Base-by-base conservation (phyloP, 139 green algal species). In the Volvox reticuliferus region DNA sequence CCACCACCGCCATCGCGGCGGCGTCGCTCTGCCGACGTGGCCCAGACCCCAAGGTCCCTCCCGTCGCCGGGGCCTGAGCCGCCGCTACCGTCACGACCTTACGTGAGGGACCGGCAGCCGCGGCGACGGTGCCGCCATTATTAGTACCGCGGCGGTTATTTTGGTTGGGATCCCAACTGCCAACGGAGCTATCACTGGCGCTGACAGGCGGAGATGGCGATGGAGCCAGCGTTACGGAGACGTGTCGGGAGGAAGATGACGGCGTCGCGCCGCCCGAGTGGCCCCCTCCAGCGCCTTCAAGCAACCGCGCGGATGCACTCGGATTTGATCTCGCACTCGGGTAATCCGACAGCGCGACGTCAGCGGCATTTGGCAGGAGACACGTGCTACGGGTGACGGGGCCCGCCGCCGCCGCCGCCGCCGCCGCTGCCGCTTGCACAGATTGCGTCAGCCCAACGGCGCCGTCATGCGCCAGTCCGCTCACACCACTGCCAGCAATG, bases 121-220 rank as follows among this genome's bases (percentile, higher is more conserved):
- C 71, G 19, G 28, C 19, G 21, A 18, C 71, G 33, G 5, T 61
- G 76, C 17, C 13, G n/a, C 32, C 33, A 18, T 24, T 73, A 19
- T 24, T 32, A 20, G 35, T 19, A 17, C 78, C 16, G 18, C 78
- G 37, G 78, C 37, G 37, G n/a, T 33, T 44, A 22, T 24, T 12
- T 68, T 24, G 50, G 30, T 73, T 61, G 44, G 79, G 79, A n/a
- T 86, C 79, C 79, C 79, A 86, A 37, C 79, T 86, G 24, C 79
- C 79, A 5, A 86, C 79, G 44, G 79, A 86, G 79, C 79, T 86
- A n/a, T 37, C 44, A 55, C 79, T 86, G 44, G 78, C 78, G 78
- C 76, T 82, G 30, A 55, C 76, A 2, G 76, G 76, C 33, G 33
- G 32, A 33, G 76, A 61, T 2, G 78, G 37, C 28, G 78, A 65